Base-by-base conservation (phyloP, 169 alveolate genomes). In the Plasmodium blacklocki region DNA sequence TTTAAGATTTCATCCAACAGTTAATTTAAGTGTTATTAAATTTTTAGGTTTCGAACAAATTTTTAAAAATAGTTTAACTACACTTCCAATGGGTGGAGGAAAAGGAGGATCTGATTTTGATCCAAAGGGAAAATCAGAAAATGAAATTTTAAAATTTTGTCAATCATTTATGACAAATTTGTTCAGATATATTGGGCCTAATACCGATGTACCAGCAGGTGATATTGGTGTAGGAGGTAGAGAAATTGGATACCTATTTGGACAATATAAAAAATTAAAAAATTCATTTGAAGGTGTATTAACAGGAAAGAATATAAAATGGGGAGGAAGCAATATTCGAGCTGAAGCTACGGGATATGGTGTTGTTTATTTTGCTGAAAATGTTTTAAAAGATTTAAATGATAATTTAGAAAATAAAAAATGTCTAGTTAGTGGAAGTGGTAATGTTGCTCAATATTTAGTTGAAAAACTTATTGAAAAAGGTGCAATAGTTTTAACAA, bases 311-410 rank as follows among this genome's bases (percentile, higher is more conserved):
- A 96, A 93, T 47, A 18, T 89, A 9, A 86, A 92, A 78, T 95
- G 96, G 96, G 97, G 97, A 2, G 98, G 98, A 18, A 93, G 97
- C 43, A 71, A 88, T 15, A 93, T 95, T 32, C 80, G 98, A 70
- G 93, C 97, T 0, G 97, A 96, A 93, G 98, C 98, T 0, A 96
- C 98, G 0, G 98, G 98, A 39, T 96, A 92, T 72, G 98, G 98
- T n/a, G 93, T 93, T 39, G 97, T 94, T 52, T 96, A 94, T 80
- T 96, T 95, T 70, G 97, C 95, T 18, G 72, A 64, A 32, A 92
- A 93, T 59, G 88, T 92, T 26, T 45, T 93, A 59, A 74, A 91
- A 14, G 73, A 80, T 68, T 50, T 58, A 21, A 56, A 85, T 47
- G 95, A 74, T 4, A 62, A 60, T 29, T 59, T 96, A 23, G 52